phyloP scores from a whole-genome alignment of 306 rosid species.

The Biancaea sappan region DNA sequence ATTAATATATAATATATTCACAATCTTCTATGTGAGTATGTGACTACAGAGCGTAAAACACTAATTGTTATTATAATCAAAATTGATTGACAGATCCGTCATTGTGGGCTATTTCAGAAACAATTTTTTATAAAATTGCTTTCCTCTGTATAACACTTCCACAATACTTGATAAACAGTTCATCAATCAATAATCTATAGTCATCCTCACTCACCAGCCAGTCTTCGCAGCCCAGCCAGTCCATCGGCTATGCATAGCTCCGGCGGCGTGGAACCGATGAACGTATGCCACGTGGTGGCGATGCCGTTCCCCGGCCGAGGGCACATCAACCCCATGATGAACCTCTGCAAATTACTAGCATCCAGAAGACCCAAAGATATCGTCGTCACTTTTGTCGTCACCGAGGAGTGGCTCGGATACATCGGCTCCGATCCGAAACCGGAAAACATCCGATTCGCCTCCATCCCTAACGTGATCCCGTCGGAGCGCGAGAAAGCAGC shows the following conservation, averaged over 20 bases:
- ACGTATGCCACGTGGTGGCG: conserved; percentile 43
- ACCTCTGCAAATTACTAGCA: conserved; percentile 40
- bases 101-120: background rate
- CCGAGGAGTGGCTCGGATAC: conserved; percentile 47
- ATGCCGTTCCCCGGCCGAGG: conserved; percentile 55
- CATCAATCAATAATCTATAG: background rate
- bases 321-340: conserved; percentile 54
- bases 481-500: conserved; percentile 29
- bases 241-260: background rate
- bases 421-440: conserved; percentile 40
- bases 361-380: conserved; percentile 10
- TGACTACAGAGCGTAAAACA: no score
- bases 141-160: background rate
- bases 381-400: conserved; percentile 44
- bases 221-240: background rate
- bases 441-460: conserved; percentile 30
- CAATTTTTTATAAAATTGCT: background rate
- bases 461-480: conserved; percentile 43
- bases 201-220: background rate
- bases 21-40: no score
- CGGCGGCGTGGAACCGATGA: background rate
- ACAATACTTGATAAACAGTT: background rate
- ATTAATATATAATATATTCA: no score
- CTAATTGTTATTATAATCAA: background rate
- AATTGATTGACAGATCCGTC: background rate